Base-by-base conservation (phyloP, 495 filamentous ascomycete genomes). In the Neurospora sp. region DNA sequence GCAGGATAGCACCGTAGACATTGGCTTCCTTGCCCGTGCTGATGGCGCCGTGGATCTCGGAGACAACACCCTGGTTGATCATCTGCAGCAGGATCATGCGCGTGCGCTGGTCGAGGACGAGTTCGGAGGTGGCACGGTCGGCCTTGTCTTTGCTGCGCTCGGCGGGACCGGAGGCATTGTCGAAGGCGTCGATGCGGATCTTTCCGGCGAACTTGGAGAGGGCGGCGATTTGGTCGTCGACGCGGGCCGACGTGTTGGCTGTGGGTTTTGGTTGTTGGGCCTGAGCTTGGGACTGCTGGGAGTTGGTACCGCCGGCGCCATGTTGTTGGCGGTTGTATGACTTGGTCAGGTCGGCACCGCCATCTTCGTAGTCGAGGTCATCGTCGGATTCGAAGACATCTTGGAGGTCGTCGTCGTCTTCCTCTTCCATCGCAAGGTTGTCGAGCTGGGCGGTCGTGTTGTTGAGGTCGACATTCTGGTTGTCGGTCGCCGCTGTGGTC, bases 11-110 rank as follows among this genome's bases (percentile, higher is more conserved):
- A 75, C 95, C 91, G 83, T 98, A 99, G 27, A 99, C 96, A 76
- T 99, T 98, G 66, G 96, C 96, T 82, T 99, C 96, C 80, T 99
- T 99, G 66, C 96, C 96, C 0, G 96, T 98, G 54, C 93, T 96
- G 75, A 99, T 84, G 80, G 94, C 94, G 11, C 96, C 96, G 79
- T 98, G 92, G 41, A 97, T 89, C 76, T 88, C 86, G 79, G 93
- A 93, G 23, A 93, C 89, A 18, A 98, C 87, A 70, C 94, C 89
- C 4, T 92, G 88, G 79, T 98, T 97, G 83, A 98, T 95, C 87
- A 98, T 91, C 83, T 98, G 93, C 74, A 97, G 85, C 44, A 99
- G 85, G 69, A 98, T 95, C 93, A 97, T 97, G 72, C 94, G 90
- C 38, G 96, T 98, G 37, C 93, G 89, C 41, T 94, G 93, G 83